Conservation (phyloP, 1,284 basidiomycete species). For the Volvariella surrecta region DNA sequence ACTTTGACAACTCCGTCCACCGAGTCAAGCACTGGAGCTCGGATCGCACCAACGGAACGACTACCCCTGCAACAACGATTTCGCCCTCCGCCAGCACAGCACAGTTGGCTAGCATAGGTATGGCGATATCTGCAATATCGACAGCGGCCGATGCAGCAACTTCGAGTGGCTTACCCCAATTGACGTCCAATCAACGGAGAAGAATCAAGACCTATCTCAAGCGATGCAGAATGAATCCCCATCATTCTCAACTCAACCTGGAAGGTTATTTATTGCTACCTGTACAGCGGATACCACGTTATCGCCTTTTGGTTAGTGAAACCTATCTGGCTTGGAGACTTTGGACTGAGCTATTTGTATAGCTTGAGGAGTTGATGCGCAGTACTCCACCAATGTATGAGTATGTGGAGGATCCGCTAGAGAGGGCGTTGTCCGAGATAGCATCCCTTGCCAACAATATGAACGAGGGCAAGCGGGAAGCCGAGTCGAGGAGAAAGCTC, state of each 20-base stretch:
- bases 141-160: slow-evolving; percentile 30
- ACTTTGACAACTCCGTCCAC: slow-evolving; percentile 87
- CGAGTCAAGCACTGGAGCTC: slow-evolving; percentile 80
- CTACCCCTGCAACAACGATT: slow-evolving; percentile 33
- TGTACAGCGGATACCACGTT: slow-evolving; percentile 94
- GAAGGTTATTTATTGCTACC: slow-evolving; percentile 94
- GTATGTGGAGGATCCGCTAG: slow-evolving; percentile 74
- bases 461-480: slow-evolving; percentile 95
- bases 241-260: slow-evolving; percentile 93
- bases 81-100: slow-evolving; percentile 55
- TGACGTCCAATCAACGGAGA: slow-evolving; percentile 73
- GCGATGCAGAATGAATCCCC: slow-evolving; percentile 75
- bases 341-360: slow-evolving; percentile 11
- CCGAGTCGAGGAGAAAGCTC: slow-evolving; percentile 82
- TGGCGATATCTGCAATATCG: slow-evolving; percentile 50
- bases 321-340: slow-evolving; percentile 1
- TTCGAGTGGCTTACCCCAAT: slow-evolving; percentile 33
- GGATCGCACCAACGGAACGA: slow-evolving; percentile 34
- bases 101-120: slow-evolving; percentile 54
- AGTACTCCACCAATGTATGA: slow-evolving; percentile 75
- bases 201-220: slow-evolving; percentile 85
- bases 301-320: slow-evolving; percentile 71
- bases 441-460: slow-evolving; percentile 83
- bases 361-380: slow-evolving; percentile 80
- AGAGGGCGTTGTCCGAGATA: slow-evolving; percentile 80